Conservation (phyloP, 352 stramenopile genomes). For the Phytophthora cactorum region DNA sequence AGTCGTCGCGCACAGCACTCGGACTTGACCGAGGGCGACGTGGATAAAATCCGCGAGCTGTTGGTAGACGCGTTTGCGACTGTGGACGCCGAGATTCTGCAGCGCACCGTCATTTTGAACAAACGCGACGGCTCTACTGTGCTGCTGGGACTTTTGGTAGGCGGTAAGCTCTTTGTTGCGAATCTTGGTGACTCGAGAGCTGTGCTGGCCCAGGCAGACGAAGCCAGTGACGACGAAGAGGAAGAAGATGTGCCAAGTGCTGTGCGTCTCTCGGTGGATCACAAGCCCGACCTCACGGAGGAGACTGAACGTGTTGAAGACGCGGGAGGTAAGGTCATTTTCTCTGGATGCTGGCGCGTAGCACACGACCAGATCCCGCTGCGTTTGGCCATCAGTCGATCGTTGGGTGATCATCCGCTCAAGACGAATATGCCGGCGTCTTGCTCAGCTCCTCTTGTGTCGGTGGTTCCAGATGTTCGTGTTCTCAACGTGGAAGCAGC, state of each 20-base stretch:
- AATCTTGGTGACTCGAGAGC: slow-evolving; percentile 82
- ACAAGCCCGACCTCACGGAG: slow-evolving; percentile 75
- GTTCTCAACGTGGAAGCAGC: slow-evolving; percentile 64
- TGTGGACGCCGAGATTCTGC: slow-evolving; percentile 77
- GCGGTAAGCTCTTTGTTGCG: slow-evolving; percentile 78
- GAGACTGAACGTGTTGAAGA: slow-evolving; percentile 68
- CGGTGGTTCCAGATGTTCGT: slow-evolving; percentile 72
- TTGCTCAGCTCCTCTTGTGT: slow-evolving; percentile 71
- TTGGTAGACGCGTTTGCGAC: slow-evolving; percentile 61
- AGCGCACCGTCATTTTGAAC: slow-evolving; percentile 67
- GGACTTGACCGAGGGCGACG: slow-evolving; percentile 49
- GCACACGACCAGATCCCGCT: slow-evolving; percentile 75
- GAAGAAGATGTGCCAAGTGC: slow-evolving; percentile 31
- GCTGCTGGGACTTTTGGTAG: slow-evolving; percentile 70
- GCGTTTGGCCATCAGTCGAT: slow-evolving; percentile 78
- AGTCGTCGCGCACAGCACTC: slow-evolving; percentile 44
- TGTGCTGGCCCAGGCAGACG: slow-evolving; percentile 47
- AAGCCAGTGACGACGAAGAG: slow-evolving; percentile 26
- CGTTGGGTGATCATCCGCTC: slow-evolving; percentile 79
- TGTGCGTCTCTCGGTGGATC: slow-evolving; percentile 74
- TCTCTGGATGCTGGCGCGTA: slow-evolving; percentile 85
- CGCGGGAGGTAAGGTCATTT: slow-evolving; percentile 80
- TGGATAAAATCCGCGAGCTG: slow-evolving; percentile 54
- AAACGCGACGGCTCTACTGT: slow-evolving; percentile 82
- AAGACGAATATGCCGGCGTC: slow-evolving; percentile 69